A percentile compares a stretch with the other conserved stretches of the same genome.
Evolutionary conservation across 768 basidiomycete genomes (phyloP).

Genomic region (Termitomyces sp.): DNA sequence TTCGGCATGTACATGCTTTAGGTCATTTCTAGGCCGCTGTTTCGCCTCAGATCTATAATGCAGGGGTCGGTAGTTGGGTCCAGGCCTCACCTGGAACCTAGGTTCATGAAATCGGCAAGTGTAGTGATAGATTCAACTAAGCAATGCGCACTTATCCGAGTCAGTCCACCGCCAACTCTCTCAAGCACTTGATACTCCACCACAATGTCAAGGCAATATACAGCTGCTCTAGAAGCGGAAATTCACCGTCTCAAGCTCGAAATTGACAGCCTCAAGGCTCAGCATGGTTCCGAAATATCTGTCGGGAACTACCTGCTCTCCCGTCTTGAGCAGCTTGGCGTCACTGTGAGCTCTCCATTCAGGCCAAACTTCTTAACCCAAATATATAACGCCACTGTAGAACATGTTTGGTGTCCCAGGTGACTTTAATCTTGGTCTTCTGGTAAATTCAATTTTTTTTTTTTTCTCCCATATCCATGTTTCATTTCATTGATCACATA

Average conservation of each 20-base stretch:
- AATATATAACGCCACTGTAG: too few relatives aligned
- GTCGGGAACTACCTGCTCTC: neutral
- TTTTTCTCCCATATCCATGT: neutral
- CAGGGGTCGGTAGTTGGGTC: neutral
- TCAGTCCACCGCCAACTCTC: too few relatives aligned
- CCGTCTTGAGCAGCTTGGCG: neutral
- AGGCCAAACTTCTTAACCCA: too few relatives aligned
- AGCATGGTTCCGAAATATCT: neutral
- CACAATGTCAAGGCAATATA: neutral
- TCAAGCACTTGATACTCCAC: neutral
- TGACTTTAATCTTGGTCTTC: too few relatives aligned
- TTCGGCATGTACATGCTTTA: too few relatives aligned
- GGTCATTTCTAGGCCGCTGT: too few relatives aligned
- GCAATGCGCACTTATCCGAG: too few relatives aligned
- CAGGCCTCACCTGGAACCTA: neutral
- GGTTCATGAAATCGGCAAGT: neutral
- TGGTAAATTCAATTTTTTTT: neutral
- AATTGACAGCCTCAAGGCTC: neutral
- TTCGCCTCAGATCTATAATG: too few relatives aligned
- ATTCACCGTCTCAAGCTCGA: slow-evolving; percentile 7
- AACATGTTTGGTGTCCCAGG: neutral
- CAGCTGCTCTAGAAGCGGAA: neutral
- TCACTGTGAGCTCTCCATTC: neutral
- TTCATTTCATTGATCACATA: neutral
- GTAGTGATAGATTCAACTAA: neutral